Evolutionary conservation across 108 stramenopile genomes (phyloP).

Genomic region (Cyclotella choctawhatcheeana): DNA sequence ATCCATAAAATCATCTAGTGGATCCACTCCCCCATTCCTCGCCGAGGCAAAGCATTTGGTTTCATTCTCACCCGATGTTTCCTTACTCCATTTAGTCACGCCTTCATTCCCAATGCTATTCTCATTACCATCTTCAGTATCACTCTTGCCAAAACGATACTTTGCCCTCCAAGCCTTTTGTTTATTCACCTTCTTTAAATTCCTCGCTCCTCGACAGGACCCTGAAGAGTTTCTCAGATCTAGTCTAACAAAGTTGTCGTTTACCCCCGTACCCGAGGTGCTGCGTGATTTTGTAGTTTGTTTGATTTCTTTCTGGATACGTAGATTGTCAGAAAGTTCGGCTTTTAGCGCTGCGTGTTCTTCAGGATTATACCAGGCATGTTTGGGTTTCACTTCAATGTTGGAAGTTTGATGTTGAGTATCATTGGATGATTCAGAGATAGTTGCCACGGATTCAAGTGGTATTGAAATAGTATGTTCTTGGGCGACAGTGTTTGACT

Average conservation of each 20-base stretch:
- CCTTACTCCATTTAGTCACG: too few species aligned
- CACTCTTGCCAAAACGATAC: slow-evolving; percentile 55
- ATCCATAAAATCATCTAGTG: slow-evolving; percentile 87
- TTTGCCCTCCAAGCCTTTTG: slow-evolving; percentile 45
- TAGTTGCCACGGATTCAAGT: background rate
- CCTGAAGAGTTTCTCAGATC: slow-evolving; percentile 80
- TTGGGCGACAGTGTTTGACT: background rate
- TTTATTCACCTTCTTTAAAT: slow-evolving; percentile 60
- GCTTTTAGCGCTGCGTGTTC: slow-evolving; percentile 18
- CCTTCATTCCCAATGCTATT: too few species aligned
- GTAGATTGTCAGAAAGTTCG: slow-evolving; percentile 6
- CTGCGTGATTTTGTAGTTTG: slow-evolving; percentile 1
- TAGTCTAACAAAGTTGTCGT: slow-evolving; percentile 87
- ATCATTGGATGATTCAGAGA: background rate
- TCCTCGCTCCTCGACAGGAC: slow-evolving; percentile 79
- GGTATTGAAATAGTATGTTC: too few species aligned
- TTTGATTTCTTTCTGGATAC: background rate
- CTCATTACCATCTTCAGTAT: slow-evolving; percentile 29
- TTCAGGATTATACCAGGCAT: slow-evolving; percentile 29
- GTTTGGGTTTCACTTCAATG: background rate
- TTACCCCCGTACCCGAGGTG: slow-evolving; percentile 16
- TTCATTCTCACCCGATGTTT: slow-evolving; percentile 18
- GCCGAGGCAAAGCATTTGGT: slow-evolving; percentile 33
- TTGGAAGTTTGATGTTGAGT: background rate
- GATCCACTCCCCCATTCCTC: slow-evolving; percentile 74